Evolutionary conservation across 1,139 yeast genomes (phyloP), one percentile per base, ranked within the genome.

Genomic region (Wickerhamomyces sp.): DNA sequence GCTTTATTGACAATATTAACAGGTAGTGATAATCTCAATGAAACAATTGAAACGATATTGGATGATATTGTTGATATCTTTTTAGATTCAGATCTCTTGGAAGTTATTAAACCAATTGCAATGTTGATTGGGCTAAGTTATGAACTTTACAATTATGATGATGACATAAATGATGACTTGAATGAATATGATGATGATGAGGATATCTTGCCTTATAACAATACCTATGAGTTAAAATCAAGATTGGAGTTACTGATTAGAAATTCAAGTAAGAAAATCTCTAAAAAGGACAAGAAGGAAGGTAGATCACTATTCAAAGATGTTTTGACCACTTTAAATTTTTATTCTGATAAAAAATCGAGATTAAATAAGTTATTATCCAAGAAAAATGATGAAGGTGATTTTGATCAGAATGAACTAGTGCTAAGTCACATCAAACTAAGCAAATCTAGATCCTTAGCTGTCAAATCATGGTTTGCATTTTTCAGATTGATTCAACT

Each of bases 401-500:
- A 66, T 60, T 54, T 70, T 62, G 59, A 65, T 55, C 54, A 71
- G 63, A 63, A 66, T 54, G 58, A 59, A 11, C 45, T 69, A 27
- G 75, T 76, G 31, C 64, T 83, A n/a, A 71, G 82, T 4, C 79
- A 76, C 46, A 69, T 82, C 48, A 78, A 75, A 51, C 62, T 83
- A 44, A 74, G 79, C 26, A 76, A 78, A 54, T 68, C 79, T 34
- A 78, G 74, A 59, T 69, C 82, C 5, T 65, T 84, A 44, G 73
- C 80, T n/a, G 76, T 84, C 35, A 77, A 75, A 51, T 72, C 84
- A 30, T 85, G 94, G 94, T 76, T 69, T 52, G 74, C 82, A 47
- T 77, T 81, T 55, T 63, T 81, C 43, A 70, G 90, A 48, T 67
- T 84, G 45, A 74, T 81, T 46, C 81, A 78, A 52, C 70, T 84